Percentiles rank a stretch among this genome's conserved stretches.
Evolutionary conservation across 2,329 filamentous ascomycete genomes (phyloP).

Genomic region (Ophiostoma piceae): DNA sequence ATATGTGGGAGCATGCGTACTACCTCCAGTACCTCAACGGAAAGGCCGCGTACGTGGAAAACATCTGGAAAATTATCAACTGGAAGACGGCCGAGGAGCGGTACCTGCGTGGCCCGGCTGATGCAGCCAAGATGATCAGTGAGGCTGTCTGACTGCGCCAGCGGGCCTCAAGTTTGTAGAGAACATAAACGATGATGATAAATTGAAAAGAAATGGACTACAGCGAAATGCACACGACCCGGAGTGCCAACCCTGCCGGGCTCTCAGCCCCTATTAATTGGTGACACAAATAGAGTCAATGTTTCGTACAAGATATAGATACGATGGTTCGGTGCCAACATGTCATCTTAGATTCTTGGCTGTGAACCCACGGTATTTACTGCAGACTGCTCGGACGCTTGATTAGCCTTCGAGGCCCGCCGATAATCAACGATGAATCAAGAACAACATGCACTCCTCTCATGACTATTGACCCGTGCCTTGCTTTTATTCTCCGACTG

Average conservation of each 20-base stretch:
- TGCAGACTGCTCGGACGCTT: not conserved
- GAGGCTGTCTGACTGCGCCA: slow-evolving; percentile 37
- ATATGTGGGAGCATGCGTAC: slow-evolving; percentile 94
- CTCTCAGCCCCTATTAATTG: not conserved
- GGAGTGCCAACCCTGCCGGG: not conserved
- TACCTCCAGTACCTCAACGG: slow-evolving; percentile 71
- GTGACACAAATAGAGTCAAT: slow-evolving; percentile 17
- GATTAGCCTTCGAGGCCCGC: not conserved
- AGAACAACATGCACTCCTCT: not conserved
- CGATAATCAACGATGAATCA: not conserved
- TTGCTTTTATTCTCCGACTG: not conserved
- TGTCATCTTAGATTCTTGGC: not conserved
- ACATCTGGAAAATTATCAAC: slow-evolving; percentile 74
- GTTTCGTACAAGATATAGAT: not conserved
- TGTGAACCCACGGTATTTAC: not conserved
- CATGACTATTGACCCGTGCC: not conserved
- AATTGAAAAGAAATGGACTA: not conserved
- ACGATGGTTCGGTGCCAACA: not conserved
- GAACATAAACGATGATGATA: not conserved
- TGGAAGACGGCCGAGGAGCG: slow-evolving; percentile 66
- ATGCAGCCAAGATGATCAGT: slow-evolving; percentile 43
- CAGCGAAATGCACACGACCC: not conserved
- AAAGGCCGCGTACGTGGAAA: slow-evolving; percentile 68
- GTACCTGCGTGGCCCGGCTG: slow-evolving; percentile 47
- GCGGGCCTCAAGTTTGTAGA: not conserved